These are phyloP conservation scores for Phialophora macrospora DNA, from an alignment of 2,329 filamentous ascomycete species.

Conservation along the genomic window DNA sequence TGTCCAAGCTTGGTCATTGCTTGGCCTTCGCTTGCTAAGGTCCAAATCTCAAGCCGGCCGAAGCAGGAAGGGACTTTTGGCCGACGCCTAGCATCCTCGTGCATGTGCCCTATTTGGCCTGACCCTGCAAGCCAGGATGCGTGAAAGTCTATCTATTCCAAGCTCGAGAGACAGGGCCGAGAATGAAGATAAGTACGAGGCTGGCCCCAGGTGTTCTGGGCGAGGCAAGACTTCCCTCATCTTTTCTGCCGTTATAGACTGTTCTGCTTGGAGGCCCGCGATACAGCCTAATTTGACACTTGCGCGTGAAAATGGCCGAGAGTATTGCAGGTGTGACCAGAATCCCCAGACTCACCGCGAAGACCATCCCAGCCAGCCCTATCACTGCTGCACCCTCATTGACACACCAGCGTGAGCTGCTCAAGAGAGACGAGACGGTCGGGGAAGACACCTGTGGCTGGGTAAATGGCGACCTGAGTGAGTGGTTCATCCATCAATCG, in stretches of 20 bases:
- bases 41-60: background rate
- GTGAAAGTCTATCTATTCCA: background rate
- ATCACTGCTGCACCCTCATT: constrained; percentile 17
- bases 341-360: background rate
- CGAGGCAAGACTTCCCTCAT: background rate
- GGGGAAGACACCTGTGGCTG: constrained; percentile 19
- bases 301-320: constrained; percentile 3
- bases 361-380: constrained; percentile 12
- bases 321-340: constrained; percentile 4
- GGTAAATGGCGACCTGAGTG: constrained; percentile 26
- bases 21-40: background rate
- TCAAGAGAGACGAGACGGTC: constrained; percentile 16
- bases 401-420: constrained; percentile 19
- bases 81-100: background rate
- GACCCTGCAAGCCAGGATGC: background rate
- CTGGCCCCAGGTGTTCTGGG: background rate
- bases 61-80: background rate
- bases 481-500: background rate
- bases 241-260: background rate
- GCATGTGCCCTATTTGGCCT: background rate
- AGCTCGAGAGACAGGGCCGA: background rate
- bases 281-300: background rate
- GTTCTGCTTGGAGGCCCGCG: background rate
- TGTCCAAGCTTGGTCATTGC: background rate
- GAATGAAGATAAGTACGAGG: background rate